A percentile compares a stretch with the other conserved stretches of the same genome.
Evolutionary conservation across 176 grass and related monocot species (phyloP).

Genomic region (Melocanna baccifera): DNA sequence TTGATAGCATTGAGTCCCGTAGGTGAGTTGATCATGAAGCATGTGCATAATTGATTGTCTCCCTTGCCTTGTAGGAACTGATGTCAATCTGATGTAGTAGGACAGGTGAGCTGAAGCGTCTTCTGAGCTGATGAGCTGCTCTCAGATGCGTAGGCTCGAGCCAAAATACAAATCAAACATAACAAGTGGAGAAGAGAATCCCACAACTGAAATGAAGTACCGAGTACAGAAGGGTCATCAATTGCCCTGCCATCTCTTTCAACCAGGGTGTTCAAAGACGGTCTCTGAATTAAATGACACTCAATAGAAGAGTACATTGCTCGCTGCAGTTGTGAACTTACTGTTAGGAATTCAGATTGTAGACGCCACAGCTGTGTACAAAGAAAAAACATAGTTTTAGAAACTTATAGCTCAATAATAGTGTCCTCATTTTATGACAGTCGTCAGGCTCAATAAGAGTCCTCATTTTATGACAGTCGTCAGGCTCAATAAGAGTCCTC

Average conservation of each 20-base stretch:
- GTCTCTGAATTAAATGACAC: conserved; percentile 3
- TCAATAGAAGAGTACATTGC: conserved; percentile 38
- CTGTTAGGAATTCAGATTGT: conserved; percentile 29
- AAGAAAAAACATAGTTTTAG: conserved; percentile 42
- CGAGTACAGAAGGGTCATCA: not conserved
- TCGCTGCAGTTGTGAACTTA: conserved; percentile 41
- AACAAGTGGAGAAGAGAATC: conserved; percentile 13
- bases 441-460: too few relatives aligned
- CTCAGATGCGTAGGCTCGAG: not conserved
- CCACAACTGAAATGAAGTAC: not conserved
- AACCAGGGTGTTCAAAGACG: conserved; percentile 36
- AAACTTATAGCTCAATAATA: conserved; percentile 48
- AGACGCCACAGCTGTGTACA: conserved; percentile 51
- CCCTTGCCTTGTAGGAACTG: conserved; percentile 16
- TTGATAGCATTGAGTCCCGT: not conserved
- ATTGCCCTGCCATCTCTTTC: conserved; percentile 28
- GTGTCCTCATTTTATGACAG: not conserved
- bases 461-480: too few relatives aligned
- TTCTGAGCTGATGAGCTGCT: conserved; percentile 17
- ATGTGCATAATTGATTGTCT: conserved; percentile 2
- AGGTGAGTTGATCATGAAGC: not conserved
- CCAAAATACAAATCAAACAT: conserved; percentile 14
- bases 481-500: too few relatives aligned
- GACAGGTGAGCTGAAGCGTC: conserved; percentile 11
- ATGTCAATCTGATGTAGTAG: conserved; percentile 5